Evolutionary conservation across 331 rosid species (phyloP).

Genomic region (Quercus tomentella): DNA sequence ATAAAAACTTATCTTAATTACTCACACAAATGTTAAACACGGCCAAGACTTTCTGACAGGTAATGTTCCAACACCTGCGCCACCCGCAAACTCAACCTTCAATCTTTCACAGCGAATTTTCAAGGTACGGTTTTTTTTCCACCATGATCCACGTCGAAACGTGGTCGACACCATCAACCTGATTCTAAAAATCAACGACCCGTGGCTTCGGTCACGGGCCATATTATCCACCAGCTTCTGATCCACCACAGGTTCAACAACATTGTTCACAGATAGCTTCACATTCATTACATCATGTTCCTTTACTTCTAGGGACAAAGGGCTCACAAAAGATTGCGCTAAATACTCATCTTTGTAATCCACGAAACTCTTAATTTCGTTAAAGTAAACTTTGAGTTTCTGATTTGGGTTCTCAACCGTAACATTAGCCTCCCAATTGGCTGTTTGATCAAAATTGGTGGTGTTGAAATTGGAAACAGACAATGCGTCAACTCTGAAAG

Average conservation of each 20-base stretch:
- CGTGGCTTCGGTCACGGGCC: not conserved
- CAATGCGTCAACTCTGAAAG: slow-evolving; percentile 17
- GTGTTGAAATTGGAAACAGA: slow-evolving; percentile 17
- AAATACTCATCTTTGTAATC: not conserved
- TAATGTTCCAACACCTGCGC: not conserved
- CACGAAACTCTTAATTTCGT: slow-evolving; percentile 8
- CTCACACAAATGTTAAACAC: not conserved
- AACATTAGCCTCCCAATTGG: slow-evolving; percentile 14
- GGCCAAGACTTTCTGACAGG: not conserved
- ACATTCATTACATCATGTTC: not conserved
- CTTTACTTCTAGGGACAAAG: slow-evolving; percentile 12
- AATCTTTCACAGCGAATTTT: not conserved
- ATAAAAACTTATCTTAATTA: not conserved
- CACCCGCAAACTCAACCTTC: not conserved
- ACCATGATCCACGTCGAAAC: not conserved
- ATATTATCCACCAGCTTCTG: not conserved
- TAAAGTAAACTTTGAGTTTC: slow-evolving; percentile 11
- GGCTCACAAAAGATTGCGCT: slow-evolving; percentile 3
- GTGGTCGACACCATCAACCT: not conserved
- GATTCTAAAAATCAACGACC: not conserved
- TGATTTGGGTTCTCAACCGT: slow-evolving; percentile 27
- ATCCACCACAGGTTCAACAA: not conserved
- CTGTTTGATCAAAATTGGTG: slow-evolving; percentile 17
- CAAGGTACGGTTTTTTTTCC: not conserved
- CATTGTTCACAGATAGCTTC: not conserved